Conservation (phyloP, 2,329 filamentous ascomycete species). For the Aotearoamyces nothofagi region DNA sequence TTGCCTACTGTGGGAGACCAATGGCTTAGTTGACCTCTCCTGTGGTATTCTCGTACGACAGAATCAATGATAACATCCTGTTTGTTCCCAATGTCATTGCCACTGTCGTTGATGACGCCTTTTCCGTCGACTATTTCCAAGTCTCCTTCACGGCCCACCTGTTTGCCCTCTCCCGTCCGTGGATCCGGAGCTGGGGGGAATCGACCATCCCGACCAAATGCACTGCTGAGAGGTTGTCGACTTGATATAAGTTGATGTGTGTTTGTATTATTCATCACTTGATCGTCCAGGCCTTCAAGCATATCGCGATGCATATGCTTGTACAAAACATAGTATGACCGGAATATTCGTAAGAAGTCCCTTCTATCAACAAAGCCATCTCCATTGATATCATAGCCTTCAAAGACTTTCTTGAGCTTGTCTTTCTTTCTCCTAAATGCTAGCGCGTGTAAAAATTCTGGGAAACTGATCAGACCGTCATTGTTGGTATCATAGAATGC, state of each 20-base stretch:
- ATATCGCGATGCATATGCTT: slow-evolving; percentile 82
- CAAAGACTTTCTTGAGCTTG: slow-evolving; percentile 60
- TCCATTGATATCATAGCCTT: slow-evolving; percentile 79
- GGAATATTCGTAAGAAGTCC: slow-evolving; percentile 83
- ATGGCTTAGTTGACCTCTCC: slow-evolving; percentile 1
- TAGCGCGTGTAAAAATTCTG: slow-evolving; percentile 77
- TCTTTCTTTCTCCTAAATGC: slow-evolving; percentile 55
- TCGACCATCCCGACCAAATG: slow-evolving; percentile 57
- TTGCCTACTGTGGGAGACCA: slow-evolving; percentile 1
- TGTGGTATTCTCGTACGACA: slow-evolving; percentile 18
- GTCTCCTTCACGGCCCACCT: slow-evolving; percentile 45
- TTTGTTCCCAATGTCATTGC: slow-evolving; percentile 42
- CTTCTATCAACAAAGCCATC: slow-evolving; percentile 76
- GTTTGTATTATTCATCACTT: slow-evolving; percentile 60
- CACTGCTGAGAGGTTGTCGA: slow-evolving; percentile 58
- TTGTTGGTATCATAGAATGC: slow-evolving; percentile 87
- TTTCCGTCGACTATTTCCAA: slow-evolving; percentile 45
- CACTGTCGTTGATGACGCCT: slow-evolving; percentile 42
- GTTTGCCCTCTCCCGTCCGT: slow-evolving; percentile 49
- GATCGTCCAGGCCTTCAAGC: slow-evolving; percentile 61
- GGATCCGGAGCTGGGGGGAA: slow-evolving; percentile 48
- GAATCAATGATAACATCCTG: slow-evolving; percentile 42
- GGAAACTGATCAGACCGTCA: slow-evolving; percentile 80
- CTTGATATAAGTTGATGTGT: slow-evolving; percentile 62
- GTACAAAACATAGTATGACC: slow-evolving; percentile 82